Evolutionary conservation across 768 basidiomycete species (phyloP).

Genomic region (Fomitopsis serialis): DNA sequence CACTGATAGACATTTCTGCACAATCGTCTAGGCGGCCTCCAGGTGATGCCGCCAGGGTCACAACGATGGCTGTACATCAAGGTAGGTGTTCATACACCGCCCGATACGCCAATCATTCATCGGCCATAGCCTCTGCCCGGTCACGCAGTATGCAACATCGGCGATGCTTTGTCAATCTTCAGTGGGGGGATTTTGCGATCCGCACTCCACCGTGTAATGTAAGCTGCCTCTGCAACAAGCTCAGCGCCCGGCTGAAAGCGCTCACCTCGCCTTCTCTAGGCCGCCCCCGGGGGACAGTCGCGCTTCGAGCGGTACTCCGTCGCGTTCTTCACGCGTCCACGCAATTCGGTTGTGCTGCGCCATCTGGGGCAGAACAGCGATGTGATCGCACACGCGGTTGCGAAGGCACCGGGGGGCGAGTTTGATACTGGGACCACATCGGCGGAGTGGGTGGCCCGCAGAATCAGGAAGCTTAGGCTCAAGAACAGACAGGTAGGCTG

Average conservation of each 20-base stretch:
- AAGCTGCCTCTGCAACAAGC: conserved; percentile 11
- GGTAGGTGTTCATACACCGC: too few relatives aligned
- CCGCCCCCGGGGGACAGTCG: conserved; percentile 31
- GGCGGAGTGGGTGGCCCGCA: conserved; percentile 19
- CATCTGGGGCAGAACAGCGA: conserved; percentile 21
- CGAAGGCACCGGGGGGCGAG: conserved; percentile 11
- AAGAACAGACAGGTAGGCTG: conserved; percentile 20
- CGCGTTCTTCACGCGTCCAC: conserved; percentile 32
- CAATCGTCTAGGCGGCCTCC: conserved; percentile 41
- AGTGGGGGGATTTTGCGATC: conserved; percentile 41
- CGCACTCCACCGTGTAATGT: conserved; percentile 39
- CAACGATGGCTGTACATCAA: conserved; percentile 38
- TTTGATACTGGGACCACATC: conserved; percentile 20
- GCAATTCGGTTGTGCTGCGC: conserved; percentile 23
- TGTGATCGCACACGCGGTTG: conserved; percentile 17
- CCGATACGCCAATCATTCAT: too few relatives aligned
- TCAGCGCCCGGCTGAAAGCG: not conserved
- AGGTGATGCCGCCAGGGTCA: conserved; percentile 34
- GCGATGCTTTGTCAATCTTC: conserved; percentile 39
- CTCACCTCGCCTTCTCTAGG: conserved; percentile 23
- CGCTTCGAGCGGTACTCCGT: conserved; percentile 27
- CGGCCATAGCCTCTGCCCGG: conserved; percentile 35
- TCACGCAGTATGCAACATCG: conserved; percentile 41
- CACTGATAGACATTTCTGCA: conserved; percentile 29
- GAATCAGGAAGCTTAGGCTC: conserved; percentile 20